Percentiles rank a stretch among this genome's conserved stretches.
phyloP scores from a whole-genome alignment of 306 rosid genomes.

The Prunus fruticosa region DNA sequence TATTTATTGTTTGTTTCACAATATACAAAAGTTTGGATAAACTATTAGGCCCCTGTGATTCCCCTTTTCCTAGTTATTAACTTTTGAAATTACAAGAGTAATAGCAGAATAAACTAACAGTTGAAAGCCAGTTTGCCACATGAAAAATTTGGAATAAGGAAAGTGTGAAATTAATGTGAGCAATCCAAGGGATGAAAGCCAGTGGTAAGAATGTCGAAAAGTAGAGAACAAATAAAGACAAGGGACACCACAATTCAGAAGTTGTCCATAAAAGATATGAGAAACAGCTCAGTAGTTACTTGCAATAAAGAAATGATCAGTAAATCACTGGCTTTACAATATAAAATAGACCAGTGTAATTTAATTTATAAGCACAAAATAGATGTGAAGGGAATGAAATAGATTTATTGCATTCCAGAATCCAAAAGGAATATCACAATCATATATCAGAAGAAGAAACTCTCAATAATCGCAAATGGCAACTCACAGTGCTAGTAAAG shows the following conservation, averaged over 20 bases:
- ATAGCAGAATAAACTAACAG: background rate
- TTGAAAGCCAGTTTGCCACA: background rate
- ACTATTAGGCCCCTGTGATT: too few relatives aligned
- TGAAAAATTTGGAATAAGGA: background rate
- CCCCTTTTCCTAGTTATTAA: too few relatives aligned
- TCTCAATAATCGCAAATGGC: background rate
- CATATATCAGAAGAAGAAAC: background rate
- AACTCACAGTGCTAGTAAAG: conserved; percentile 35
- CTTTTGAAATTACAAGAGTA: background rate
- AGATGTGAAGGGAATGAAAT: background rate
- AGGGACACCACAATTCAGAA: background rate
- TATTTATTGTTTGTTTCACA: background rate
- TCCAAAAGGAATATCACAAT: background rate
- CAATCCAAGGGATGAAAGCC: too few relatives aligned
- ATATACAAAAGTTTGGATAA: background rate
- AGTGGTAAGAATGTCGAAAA: too few relatives aligned
- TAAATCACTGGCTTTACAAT: background rate
- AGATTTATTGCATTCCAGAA: background rate
- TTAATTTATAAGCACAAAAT: background rate
- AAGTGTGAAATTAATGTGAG: too few relatives aligned
- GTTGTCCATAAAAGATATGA: background rate
- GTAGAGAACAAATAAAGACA: background rate
- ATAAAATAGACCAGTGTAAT: background rate
- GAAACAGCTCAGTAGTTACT: background rate
- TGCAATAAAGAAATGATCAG: background rate